Evolutionary conservation across 148 eudicot genomes (phyloP).

Genomic region (Spergularia marina): DNA sequence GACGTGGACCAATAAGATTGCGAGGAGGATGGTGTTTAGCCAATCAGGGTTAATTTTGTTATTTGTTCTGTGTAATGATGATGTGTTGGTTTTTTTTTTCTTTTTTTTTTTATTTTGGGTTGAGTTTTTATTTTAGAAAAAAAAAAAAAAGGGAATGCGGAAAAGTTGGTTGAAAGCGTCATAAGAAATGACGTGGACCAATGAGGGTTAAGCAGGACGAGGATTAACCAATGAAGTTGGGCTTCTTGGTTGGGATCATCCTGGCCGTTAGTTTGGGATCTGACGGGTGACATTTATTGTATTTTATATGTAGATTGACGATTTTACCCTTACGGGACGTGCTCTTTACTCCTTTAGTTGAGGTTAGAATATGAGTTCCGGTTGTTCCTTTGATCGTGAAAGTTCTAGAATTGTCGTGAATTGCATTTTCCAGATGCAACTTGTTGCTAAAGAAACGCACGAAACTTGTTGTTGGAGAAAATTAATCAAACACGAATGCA

Average conservation of each 20-base stretch:
- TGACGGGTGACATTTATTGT: not conserved
- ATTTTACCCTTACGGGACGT: no score
- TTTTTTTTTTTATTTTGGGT: not conserved
- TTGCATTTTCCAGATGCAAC: no score
- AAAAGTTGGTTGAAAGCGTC: constrained; percentile 25
- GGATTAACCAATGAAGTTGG: constrained; percentile 18
- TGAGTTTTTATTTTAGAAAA: no score
- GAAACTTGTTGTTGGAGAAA: no score
- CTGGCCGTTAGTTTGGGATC: constrained; percentile 15
- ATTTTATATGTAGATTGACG: not conserved
- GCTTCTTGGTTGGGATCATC: constrained; percentile 23
- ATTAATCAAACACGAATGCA: no score
- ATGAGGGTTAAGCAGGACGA: not conserved
- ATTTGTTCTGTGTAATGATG: not conserved
- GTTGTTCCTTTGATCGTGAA: no score
- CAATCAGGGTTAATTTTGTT: constrained; percentile 22
- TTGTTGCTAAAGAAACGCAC: no score
- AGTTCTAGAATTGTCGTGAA: no score
- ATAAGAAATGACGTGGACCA: constrained; percentile 44
- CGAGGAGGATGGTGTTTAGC: not conserved
- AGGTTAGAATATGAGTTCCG: no score
- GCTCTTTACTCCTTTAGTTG: no score
- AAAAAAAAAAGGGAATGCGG: not conserved
- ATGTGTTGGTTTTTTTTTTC: not conserved
- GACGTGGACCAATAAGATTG: constrained; percentile 53